Conservation (phyloP, 1,139 yeast genomes). For the Arxiozyma telluris region DNA sequence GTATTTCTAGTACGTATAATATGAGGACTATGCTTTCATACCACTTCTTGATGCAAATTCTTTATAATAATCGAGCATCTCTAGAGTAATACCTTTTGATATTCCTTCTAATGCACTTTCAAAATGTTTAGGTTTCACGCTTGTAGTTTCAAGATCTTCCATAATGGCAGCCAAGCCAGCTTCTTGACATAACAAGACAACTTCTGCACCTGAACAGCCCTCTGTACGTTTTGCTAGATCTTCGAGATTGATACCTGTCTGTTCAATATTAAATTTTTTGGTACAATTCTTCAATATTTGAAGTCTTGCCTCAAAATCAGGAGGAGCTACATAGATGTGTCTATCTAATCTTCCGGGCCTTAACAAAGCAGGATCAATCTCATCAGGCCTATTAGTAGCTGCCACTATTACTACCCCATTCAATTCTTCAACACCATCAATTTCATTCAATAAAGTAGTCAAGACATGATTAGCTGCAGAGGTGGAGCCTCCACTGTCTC, state of each 20-base stretch:
- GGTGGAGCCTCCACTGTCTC: conserved; percentile 53
- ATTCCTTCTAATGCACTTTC: conserved; percentile 58
- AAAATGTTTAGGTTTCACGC: conserved; percentile 59
- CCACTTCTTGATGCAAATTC: conserved; percentile 45
- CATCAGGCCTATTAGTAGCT: conserved; percentile 91
- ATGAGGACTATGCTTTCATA: conserved; percentile 10
- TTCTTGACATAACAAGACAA: conserved; percentile 83
- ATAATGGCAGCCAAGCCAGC: conserved; percentile 89
- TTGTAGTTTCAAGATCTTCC: conserved; percentile 51
- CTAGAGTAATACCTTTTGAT: conserved; percentile 70
- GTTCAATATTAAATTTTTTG: conserved; percentile 39
- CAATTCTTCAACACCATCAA: conserved; percentile 92
- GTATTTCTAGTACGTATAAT: conserved; percentile 1
- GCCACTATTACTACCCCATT: conserved; percentile 90
- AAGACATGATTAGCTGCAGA: conserved; percentile 78
- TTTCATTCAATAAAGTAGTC: conserved; percentile 82
- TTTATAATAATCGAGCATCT: conserved; percentile 69
- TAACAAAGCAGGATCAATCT: conserved; percentile 81
- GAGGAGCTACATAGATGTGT: conserved; percentile 86
- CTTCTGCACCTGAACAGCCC: conserved; percentile 96
- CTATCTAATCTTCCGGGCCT: conserved; percentile 94
- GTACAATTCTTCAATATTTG: conserved; percentile 69
- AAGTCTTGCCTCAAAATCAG: conserved; percentile 67
- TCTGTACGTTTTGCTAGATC: conserved; percentile 58
- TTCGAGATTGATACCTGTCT: conserved; percentile 40